phyloP scores from a whole-genome alignment of 306 rosid species.

The Dryas drummondii region DNA sequence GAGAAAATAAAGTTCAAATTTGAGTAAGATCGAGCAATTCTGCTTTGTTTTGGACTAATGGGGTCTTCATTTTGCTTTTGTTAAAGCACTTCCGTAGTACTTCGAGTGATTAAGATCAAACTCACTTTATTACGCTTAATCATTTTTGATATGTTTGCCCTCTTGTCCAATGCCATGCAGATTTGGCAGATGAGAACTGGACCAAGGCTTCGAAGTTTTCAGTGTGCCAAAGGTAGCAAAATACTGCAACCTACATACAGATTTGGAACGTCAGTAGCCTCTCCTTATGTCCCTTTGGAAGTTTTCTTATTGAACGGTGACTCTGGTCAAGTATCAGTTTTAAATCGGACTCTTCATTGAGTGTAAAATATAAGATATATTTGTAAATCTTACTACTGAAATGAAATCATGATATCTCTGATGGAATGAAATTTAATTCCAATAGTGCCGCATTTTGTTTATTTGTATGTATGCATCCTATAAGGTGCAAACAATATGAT shows the following conservation, averaged over 20 bases:
- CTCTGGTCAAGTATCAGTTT: slow-evolving; percentile 78
- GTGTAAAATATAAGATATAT: slow-evolving; percentile 19
- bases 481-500: background rate
- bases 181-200: slow-evolving; percentile 99
- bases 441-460: background rate
- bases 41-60: background rate
- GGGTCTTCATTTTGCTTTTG: background rate
- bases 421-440: background rate
- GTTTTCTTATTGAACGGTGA: slow-evolving; percentile 94
- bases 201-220: slow-evolving; percentile 81
- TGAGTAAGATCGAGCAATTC: background rate
- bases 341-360: slow-evolving; percentile 57
- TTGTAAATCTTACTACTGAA: slow-evolving; percentile 18
- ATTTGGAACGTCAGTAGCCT: slow-evolving; percentile 68
- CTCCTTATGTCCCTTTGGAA: slow-evolving; percentile 84
- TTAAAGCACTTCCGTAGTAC: background rate
- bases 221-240: slow-evolving; percentile 81
- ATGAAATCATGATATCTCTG: slow-evolving; percentile 18
- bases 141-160: slow-evolving; percentile 4
- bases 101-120: background rate
- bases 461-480: background rate
- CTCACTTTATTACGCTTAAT: no score
- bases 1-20: background rate
- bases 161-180: slow-evolving; percentile 36
- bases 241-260: slow-evolving; percentile 83